Base-by-base conservation (phyloP, 176 grass and related monocot genomes). In the Juncus effusus region DNA sequence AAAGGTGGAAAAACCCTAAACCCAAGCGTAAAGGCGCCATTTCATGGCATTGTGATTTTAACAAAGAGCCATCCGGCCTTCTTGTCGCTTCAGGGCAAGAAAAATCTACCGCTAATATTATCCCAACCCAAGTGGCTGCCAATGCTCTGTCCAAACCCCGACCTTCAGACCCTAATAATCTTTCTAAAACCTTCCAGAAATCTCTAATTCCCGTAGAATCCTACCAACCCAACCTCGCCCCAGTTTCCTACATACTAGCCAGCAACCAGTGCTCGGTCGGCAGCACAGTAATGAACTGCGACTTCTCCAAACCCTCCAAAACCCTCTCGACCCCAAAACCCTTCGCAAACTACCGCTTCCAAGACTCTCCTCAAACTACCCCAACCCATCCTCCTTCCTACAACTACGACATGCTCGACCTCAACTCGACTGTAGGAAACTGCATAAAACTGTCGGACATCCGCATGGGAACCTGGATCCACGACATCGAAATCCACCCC, bases 231-330 rank as follows among this genome's bases (percentile, higher is more conserved):
- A 47, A 45, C 42, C 42, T 35, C 57, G 68, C 57, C 56, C 68
- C 68, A n/a, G 68, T 76, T 50, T 64, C 76, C 40, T 78, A 78
- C 38, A 78, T 78, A 70, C 59, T 78, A 47, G 76, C 76, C 56
- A 78, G 54, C 61, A 50, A 78, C 59, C 38, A 78, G 53, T 78
- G 65, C 42, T 6, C 51, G 37, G 44, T 16, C 6, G 77, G 77
- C 56, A 72, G 54, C 36, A 79, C 53, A 13, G 77, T 73, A 49
- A 79, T 79, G 67, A 72, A 79, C 38, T 72, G 77, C 66, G 54
- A 78, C 70, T 70, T 56, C 39, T 59, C 49, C 50, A 73, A 72
- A 64, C 38, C 59, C 11, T 79, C 77, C 47, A 73, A 73, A 78
- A 69, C 42, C 62, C 63, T 37, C 47, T 56, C 36, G 41, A 44